Conservation (phyloP, 768 basidiomycete species). For the Xerocomus potaroensis region DNA sequence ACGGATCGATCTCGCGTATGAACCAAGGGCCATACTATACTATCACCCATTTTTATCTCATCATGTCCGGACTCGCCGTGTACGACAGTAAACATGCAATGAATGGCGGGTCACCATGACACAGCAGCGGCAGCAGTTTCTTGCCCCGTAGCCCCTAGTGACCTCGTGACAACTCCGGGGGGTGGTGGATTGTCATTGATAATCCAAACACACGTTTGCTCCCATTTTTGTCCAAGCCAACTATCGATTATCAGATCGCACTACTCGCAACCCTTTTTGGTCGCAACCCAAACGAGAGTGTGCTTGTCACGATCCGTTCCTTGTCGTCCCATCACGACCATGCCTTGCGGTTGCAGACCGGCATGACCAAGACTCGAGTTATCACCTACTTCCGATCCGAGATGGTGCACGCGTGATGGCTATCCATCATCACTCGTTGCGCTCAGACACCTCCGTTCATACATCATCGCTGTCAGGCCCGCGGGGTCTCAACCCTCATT, state of each 20-base stretch:
- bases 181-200: not conserved
- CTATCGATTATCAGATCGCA: not conserved
- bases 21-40: not conserved
- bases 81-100: conserved; percentile 2
- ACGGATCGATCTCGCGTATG: conserved; percentile 5
- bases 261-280: not conserved
- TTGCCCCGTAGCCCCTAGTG: not conserved
- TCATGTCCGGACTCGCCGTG: not conserved
- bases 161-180: too few species aligned
- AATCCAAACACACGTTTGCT: not conserved
- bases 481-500: not conserved
- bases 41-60: not conserved
- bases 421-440: not conserved
- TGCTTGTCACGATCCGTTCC: too few species aligned
- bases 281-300: too few species aligned
- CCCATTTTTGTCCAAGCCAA: not conserved
- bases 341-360: too few species aligned
- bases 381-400: too few species aligned
- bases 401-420: not conserved
- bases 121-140: too few species aligned
- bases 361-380: not conserved
- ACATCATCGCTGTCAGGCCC: not conserved
- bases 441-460: not conserved
- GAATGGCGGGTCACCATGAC: conserved; percentile 1
- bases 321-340: too few species aligned